phyloP scores from a whole-genome alignment of 2,329 filamentous ascomycete genomes.

The Drechslerella stenobrocha region DNA sequence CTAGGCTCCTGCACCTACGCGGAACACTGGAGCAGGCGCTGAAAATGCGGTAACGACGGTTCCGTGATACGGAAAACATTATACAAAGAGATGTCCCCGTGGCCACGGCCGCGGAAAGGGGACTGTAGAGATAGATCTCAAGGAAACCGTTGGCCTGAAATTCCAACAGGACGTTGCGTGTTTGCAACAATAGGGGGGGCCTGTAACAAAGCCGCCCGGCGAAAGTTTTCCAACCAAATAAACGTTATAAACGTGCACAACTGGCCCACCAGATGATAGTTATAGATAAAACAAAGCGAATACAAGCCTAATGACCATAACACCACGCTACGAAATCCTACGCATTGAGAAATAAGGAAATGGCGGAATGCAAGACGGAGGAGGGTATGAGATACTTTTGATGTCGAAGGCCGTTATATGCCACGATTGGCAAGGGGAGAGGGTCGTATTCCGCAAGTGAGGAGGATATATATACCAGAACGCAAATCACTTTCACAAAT shows the following conservation, averaged over 20 bases:
- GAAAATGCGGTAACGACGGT: slow-evolving; percentile 24
- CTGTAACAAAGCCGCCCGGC: background rate
- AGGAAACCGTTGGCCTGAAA: slow-evolving; percentile 4
- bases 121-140: background rate
- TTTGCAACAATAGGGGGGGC: background rate
- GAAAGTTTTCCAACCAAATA: background rate
- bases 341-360: slow-evolving; percentile 18
- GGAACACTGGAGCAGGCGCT: background rate
- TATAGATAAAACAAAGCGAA: slow-evolving; percentile 21
- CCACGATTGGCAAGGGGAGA: background rate
- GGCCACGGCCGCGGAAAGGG: too few relatives aligned
- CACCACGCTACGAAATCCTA: slow-evolving; percentile 39
- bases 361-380: slow-evolving; percentile 6
- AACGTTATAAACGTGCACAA: slow-evolving; percentile 5
- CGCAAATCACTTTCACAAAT: background rate
- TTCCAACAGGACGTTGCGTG: too few relatives aligned
- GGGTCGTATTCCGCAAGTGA: background rate
- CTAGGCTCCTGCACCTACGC: background rate
- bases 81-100: too few relatives aligned
- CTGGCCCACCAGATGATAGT: slow-evolving; percentile 16
- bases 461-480: background rate
- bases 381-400: slow-evolving; percentile 4
- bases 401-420: slow-evolving; percentile 15
- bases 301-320: slow-evolving; percentile 25
- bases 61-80: slow-evolving; percentile 18